Evolutionary conservation across 495 filamentous ascomycete species (phyloP).

Genomic region (Hapsidospora chrysogenum): DNA sequence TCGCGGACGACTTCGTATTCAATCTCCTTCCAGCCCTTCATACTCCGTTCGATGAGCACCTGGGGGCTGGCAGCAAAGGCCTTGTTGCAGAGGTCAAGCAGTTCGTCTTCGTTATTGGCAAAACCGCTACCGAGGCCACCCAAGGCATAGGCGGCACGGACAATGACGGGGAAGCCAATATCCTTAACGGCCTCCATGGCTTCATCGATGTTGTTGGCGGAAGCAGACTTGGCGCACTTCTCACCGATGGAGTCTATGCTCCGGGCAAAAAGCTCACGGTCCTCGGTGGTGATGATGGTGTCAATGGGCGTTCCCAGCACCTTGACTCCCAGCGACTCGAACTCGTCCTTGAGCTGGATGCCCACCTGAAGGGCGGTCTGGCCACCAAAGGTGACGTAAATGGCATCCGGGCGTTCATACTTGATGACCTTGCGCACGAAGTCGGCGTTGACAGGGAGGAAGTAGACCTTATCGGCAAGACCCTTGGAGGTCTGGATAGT

Average conservation of each 20-base stretch:
- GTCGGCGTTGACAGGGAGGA: constrained; percentile 89
- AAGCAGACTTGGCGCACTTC: constrained; percentile 94
- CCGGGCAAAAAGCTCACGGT: constrained; percentile 88
- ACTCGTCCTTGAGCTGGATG: constrained; percentile 93
- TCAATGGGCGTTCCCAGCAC: constrained; percentile 94
- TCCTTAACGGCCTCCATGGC: constrained; percentile 66
- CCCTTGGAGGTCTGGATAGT: constrained; percentile 98
- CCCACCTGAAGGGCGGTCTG: constrained; percentile 91
- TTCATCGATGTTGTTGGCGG: constrained; percentile 74
- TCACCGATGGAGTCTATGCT: constrained; percentile 98
- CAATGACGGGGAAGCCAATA: constrained; percentile 93
- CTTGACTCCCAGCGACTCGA: constrained; percentile 74
- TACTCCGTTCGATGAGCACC: constrained; percentile 88
- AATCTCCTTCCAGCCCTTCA: constrained; percentile 99
- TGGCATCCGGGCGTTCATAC: constrained; percentile 82
- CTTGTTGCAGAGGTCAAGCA: constrained; percentile 83
- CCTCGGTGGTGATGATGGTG: constrained; percentile 95
- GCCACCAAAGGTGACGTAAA: constrained; percentile 90
- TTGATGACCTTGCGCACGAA: constrained; percentile 96
- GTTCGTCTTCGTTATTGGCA: constrained; percentile 73
- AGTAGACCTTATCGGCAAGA: constrained; percentile 94
- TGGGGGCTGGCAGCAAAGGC: constrained; percentile 91
- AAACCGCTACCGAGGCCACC: constrained; percentile 94
- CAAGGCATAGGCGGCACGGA: constrained; percentile 89
- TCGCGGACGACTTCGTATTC: constrained; percentile 98